Percentiles rank a stretch among this genome's conserved stretches.
These are phyloP conservation scores for Bromus sterilis DNA, from an alignment of 176 grass and related monocot species.

Conservation along the genomic window DNA sequence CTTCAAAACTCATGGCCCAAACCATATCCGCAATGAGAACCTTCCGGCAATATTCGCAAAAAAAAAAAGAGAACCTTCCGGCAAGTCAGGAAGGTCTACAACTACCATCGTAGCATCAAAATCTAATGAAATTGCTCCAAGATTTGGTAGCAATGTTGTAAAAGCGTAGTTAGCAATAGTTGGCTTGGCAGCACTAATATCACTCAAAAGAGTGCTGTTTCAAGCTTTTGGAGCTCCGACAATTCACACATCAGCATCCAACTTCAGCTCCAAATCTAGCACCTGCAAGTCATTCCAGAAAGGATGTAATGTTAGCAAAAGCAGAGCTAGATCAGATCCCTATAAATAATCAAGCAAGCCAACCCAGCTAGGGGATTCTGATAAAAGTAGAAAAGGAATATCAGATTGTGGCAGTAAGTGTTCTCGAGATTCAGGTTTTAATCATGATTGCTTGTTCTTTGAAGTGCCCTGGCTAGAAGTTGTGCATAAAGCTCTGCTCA, in stretches of 20 bases:
- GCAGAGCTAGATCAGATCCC: background rate
- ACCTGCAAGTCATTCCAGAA: too few relatives aligned
- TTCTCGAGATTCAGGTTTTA: background rate
- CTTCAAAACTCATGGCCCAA: slow-evolving; percentile 87
- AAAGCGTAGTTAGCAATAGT: slow-evolving; percentile 94
- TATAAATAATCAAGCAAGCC: background rate
- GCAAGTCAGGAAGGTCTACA: slow-evolving; percentile 84
- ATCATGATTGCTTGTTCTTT: too few relatives aligned
- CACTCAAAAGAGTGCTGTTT: too few relatives aligned
- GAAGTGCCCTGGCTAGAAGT: too few relatives aligned
- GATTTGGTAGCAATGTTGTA: slow-evolving; percentile 89
- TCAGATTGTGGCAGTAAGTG: background rate
- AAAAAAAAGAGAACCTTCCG: too few relatives aligned
- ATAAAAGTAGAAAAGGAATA: background rate
- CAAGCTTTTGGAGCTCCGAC: too few relatives aligned
- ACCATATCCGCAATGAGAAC: slow-evolving; percentile 83
- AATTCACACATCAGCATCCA: too few relatives aligned
- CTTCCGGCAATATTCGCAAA: too few relatives aligned
- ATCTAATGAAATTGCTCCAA: too few relatives aligned
- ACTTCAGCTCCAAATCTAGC: too few relatives aligned
- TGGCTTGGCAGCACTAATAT: slow-evolving; percentile 80
- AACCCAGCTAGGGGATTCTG: background rate
- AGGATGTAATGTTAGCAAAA: too few relatives aligned
- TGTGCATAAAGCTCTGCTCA: background rate
- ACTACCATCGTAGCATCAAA: slow-evolving; percentile 90